Evolutionary conservation across 2,329 filamentous ascomycete genomes (phyloP), one percentile per base, ranked within the genome.

Genomic region (Monosporascus sp.): DNA sequence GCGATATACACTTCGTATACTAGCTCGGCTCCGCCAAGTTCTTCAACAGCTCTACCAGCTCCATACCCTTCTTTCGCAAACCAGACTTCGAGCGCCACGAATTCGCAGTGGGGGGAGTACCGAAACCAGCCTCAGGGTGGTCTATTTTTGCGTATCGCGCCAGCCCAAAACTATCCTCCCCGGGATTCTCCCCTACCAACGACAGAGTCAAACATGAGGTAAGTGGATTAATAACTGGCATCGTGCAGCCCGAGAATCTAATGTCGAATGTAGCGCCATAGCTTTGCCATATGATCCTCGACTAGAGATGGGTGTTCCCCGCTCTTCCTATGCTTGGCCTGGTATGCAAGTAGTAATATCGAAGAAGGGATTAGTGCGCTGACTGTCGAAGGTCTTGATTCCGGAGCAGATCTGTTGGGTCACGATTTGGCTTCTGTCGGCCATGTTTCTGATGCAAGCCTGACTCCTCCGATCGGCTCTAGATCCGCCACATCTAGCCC

Each of bases 401-500:
- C 62, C 60, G 68, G 63, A 22, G 50, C 58, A 24, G 66, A 69
- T 51, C 64, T 78, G 41, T 63, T 81, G 31, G 70, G 72, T 47
- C 72, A 75, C 58, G 76, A 78, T 50, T 64, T 80, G 48, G 63
- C 72, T 44, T 72, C 74, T n/a, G 74, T 82, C 63, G 69, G 70
- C 38, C 66, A 70, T 51, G 62, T 67, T 48, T 78, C 79, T 24
- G 80, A 81, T 53, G 69, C 73, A 55, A 81, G 77, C 67, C 67
- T 80, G 48, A 79, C 78, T 22, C 77, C 79, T 37, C 76, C 77
- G 24, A 74, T 70, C 53, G 70, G 70, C 38, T 74, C 79, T 26
- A 73, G 78, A 68, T 83, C 80, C 22, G 69, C 78, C 48, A 82
- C 81, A 40, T 78, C 77, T 22, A 86, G 82, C 68, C 82, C 82